Base-by-base conservation (phyloP, 805 yeast genomes). In the Maudiozyma barnettii region DNA sequence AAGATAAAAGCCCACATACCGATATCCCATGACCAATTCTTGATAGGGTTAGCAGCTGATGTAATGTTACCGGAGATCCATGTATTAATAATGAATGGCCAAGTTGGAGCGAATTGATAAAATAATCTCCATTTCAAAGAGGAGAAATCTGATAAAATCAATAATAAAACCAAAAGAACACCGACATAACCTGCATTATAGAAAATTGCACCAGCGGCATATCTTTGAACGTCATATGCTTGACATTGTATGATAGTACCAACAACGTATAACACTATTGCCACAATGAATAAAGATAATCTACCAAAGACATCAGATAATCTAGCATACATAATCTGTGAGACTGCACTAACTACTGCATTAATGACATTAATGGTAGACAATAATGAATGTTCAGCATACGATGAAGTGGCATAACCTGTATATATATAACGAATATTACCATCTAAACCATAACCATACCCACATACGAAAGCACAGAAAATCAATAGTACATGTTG, bases 1-100 rank as follows among this genome's bases (percentile, higher is more conserved):
- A 79, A 76, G 52, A 84, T 81, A 55, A 81, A 79, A 1, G 89
- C 88, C 84, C 84, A 84, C 76, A 84, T 82, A 37, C 82, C 89
- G 54, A 82, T 77, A 57, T 82, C 82, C 90, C 90, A 84, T 12
- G 79, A 71, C 82, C 87, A 81, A 31, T 71, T 59, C 5, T 51
- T 44, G 12, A 46, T 3, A 31, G 67, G 67, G 23, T 63, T 64
- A 12, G 66, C 66, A 31, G 66, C 66, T 8, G 61, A 52, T 14
- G 75, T 65, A 43, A 84, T 69, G 55, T 79, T 69, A 58, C 88
- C 91, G 26, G 81, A 66, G 48, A 83, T 73, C 93, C 93, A 85
- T 14, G 91, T 81, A 65, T 82, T 84, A 64, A 85, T 79, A 56
- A 84, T 77, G 56, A 75, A 81, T 2, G 91, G 91, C 56, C 79